Evolutionary conservation across 2,329 filamentous ascomycete genomes (phyloP).

Genomic region (Cephalotrichum gorgonifer): DNA sequence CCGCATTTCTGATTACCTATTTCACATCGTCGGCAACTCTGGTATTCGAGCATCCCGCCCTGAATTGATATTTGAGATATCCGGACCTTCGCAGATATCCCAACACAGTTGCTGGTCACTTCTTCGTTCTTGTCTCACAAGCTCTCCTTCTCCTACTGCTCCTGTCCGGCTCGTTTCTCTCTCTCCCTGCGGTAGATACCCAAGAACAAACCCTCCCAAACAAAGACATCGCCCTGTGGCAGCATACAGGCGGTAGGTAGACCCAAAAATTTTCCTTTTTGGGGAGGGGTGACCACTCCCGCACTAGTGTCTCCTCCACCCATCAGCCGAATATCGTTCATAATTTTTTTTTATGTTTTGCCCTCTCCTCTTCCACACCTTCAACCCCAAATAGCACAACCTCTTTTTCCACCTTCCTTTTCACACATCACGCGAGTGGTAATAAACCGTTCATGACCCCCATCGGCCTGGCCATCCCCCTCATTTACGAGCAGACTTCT

Average conservation of each 20-base stretch:
- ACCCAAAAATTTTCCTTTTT: slow-evolving; percentile 4
- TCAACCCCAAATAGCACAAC: slow-evolving; percentile 1
- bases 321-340: slow-evolving; percentile 7
- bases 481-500: neutral
- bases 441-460: neutral
- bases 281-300: slow-evolving; percentile 5
- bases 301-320: slow-evolving; percentile 5
- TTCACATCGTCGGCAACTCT: neutral
- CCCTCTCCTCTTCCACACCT: slow-evolving; percentile 6
- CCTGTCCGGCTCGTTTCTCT: too few species aligned
- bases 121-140: neutral
- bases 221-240: neutral
- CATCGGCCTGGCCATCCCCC: neutral
- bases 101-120: neutral
- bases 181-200: too few species aligned
- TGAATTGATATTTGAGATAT: too few species aligned
- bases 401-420: neutral
- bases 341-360: slow-evolving; percentile 7
- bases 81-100: neutral
- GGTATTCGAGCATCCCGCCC: neutral
- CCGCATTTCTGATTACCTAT: neutral
- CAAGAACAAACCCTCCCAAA: neutral
- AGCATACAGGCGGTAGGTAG: neutral
- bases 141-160: too few species aligned
- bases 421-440: neutral